A percentile compares a stretch with the other conserved stretches of the same genome.
phyloP scores from a whole-genome alignment of 129 eudicot genomes.

The Saussurea involucrata region DNA sequence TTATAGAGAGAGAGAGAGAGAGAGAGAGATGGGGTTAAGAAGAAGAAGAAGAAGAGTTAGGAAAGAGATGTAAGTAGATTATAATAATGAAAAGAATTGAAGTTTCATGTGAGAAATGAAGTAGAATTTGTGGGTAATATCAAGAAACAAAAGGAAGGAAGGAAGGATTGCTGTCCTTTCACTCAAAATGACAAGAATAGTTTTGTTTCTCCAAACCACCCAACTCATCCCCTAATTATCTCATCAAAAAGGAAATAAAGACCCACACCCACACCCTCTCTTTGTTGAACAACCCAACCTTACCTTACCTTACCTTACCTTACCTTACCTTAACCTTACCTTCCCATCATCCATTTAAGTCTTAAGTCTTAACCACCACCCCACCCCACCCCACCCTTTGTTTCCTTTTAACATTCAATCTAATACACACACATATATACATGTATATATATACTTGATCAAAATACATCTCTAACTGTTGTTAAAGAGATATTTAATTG shows the following conservation, averaged over 20 bases:
- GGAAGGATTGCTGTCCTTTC: constrained; percentile 5
- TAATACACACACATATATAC: too few species aligned
- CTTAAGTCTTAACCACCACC: background rate
- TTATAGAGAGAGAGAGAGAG: background rate
- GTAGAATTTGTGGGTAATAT: background rate
- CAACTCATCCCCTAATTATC: background rate
- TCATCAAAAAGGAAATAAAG: background rate
- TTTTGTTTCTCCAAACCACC: background rate
- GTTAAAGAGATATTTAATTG: too few species aligned
- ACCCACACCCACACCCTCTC: background rate
- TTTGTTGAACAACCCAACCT: too few species aligned
- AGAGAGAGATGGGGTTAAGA: background rate
- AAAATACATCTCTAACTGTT: too few species aligned
- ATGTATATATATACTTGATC: too few species aligned
- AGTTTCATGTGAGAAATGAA: constrained; percentile 3
- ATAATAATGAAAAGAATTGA: background rate
- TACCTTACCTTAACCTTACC: too few species aligned
- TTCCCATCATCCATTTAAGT: background rate
- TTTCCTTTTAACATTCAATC: background rate
- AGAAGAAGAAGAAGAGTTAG: background rate
- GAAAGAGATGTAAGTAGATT: background rate
- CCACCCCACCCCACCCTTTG: background rate
- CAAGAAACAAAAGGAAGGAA: background rate
- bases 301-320: too few species aligned
- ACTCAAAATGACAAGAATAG: background rate